Conservation (phyloP, 306 rosid species). For the Cicer arietinum region DNA sequence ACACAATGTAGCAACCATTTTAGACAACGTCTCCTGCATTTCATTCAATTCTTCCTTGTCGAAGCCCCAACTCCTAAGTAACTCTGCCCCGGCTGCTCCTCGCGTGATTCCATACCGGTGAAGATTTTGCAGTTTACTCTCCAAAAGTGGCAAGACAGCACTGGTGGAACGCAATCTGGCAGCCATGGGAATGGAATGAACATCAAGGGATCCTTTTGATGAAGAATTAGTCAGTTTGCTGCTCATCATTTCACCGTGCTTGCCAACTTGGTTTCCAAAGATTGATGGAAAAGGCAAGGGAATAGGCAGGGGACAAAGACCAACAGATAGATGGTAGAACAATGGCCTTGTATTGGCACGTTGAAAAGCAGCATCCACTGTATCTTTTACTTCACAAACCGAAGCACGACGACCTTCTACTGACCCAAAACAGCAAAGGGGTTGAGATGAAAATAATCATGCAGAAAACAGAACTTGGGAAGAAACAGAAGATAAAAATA, state of each 20-base stretch:
- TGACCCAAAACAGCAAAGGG: constrained; percentile 31
- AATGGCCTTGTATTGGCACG: constrained; percentile 63
- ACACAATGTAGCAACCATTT: constrained; percentile 63
- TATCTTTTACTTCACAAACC: constrained; percentile 58
- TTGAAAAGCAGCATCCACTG: constrained; percentile 61
- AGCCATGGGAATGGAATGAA: constrained; percentile 83
- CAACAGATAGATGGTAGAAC: constrained; percentile 76
- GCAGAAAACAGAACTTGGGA: constrained; percentile 27
- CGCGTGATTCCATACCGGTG: constrained; percentile 60
- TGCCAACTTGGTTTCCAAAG: constrained; percentile 69
- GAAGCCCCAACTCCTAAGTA: constrained; percentile 80
- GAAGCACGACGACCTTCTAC: constrained; percentile 67
- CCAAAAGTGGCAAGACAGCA: constrained; percentile 69
- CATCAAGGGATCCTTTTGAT: constrained; percentile 78
- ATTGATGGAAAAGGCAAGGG: constrained; percentile 92
- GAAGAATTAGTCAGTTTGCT: constrained; percentile 51
- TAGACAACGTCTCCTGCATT: constrained; percentile 77
- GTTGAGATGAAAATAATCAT: constrained; percentile 11
- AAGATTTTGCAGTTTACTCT: constrained; percentile 70
- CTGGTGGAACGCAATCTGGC: constrained; percentile 86
- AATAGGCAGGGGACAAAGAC: constrained; percentile 81
- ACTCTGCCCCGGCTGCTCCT: constrained; percentile 69
- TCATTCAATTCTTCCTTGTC: constrained; percentile 79
- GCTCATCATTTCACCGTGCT: constrained; percentile 63
- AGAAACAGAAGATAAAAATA: constrained; percentile 31